These are phyloP conservation scores for Saccharomyces eubayanus DNA, from an alignment of 805 yeast genomes.

Conservation along the genomic window DNA sequence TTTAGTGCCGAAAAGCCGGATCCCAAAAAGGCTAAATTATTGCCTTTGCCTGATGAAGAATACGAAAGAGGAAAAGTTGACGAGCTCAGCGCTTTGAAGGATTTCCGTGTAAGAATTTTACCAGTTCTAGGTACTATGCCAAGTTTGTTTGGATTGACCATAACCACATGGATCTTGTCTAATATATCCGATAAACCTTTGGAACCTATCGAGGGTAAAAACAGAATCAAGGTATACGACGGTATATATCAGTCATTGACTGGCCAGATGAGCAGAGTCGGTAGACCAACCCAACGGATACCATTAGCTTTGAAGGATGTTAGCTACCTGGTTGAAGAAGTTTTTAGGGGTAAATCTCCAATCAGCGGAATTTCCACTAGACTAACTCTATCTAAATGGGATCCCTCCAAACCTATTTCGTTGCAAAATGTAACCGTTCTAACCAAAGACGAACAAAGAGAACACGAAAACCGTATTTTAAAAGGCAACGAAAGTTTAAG, in stretches of 20 bases:
- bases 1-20: constrained; percentile 96
- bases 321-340: constrained; percentile 80
- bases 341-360: constrained; percentile 87
- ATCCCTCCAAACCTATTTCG: constrained; percentile 52
- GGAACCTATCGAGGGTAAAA: constrained; percentile 86
- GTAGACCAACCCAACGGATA: constrained; percentile 63
- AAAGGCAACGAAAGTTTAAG: constrained; percentile 54
- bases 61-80: constrained; percentile 53
- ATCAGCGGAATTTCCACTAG: constrained; percentile 75
- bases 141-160: constrained; percentile 85
- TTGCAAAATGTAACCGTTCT: constrained; percentile 76
- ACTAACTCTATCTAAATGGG: constrained; percentile 80
- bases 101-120: constrained; percentile 86
- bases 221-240: constrained; percentile 78
- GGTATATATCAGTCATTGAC: constrained; percentile 73
- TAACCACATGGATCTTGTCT: constrained; percentile 78
- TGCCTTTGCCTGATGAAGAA: constrained; percentile 81
- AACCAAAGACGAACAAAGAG: constrained; percentile 79
- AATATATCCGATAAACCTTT: constrained; percentile 79
- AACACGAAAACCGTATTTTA: constrained; percentile 70
- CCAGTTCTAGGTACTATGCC: constrained; percentile 98
- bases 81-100: constrained; percentile 76
- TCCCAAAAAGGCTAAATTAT: constrained; percentile 78
- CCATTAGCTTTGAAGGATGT: constrained; percentile 67
- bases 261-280: constrained; percentile 77